phyloP scores from a whole-genome alignment of 192 early-diverging fungal genomes.

The Diversispora eburnea region DNA sequence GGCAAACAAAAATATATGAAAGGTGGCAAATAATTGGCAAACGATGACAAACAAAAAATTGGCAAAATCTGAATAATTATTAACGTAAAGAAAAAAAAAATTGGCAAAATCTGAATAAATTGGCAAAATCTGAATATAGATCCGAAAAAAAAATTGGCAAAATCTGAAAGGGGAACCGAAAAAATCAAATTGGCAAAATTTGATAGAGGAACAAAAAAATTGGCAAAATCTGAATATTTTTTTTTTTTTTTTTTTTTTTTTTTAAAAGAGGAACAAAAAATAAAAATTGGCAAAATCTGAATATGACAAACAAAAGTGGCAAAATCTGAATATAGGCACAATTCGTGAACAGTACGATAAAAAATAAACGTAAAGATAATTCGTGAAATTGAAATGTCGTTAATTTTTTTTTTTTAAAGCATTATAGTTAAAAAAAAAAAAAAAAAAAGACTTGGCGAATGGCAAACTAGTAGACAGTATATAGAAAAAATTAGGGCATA shows the following conservation, averaged over 20 bases:
- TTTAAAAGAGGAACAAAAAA: neutral
- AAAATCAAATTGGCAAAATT: constrained; percentile 10
- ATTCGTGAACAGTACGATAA: neutral
- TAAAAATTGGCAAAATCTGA: constrained; percentile 17
- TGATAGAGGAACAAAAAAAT: neutral
- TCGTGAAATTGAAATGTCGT: constrained; percentile 15
- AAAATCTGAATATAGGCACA: constrained; percentile 2
- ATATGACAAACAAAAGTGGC: neutral
- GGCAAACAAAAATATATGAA: neutral
- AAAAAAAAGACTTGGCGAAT: constrained; percentile 11
- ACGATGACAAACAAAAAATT: neutral
- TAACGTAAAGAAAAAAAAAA: constrained; percentile 5
- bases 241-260: too few species aligned
- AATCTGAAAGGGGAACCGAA: constrained; percentile 1
- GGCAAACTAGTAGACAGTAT: constrained; percentile 5
- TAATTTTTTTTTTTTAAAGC: neutral
- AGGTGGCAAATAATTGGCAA: neutral
- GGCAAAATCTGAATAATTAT: constrained; percentile 18
- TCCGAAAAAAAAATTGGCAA: constrained; percentile 12
- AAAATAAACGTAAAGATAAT: neutral
- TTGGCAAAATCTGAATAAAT: constrained; percentile 18
- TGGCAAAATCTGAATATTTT: constrained; percentile 7
- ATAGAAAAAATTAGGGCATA: neutral
- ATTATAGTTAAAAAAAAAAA: neutral
- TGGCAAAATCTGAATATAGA: neutral